Conservation (phyloP, 495 filamentous ascomycete species). For the Collariella sp. region DNA sequence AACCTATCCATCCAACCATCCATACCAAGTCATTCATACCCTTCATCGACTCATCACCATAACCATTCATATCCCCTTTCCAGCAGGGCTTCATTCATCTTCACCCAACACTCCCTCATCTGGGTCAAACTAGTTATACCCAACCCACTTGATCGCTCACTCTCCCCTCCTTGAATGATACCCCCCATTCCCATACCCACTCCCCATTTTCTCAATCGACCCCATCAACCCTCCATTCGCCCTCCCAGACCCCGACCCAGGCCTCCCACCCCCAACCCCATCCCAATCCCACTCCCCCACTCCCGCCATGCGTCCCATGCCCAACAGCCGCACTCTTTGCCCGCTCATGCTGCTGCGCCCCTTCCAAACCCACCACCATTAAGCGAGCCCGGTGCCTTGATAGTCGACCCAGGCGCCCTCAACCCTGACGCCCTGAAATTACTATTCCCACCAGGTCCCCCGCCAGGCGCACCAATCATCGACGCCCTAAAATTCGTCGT, state of each 20-base stretch:
- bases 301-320: no score
- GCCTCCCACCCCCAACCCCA: conserved; percentile 33
- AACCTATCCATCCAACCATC: not conserved
- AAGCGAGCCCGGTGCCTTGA: no score
- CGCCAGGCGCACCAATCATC: not conserved
- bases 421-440: conserved; percentile 34
- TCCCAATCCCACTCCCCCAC: not conserved
- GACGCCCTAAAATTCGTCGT: conserved; percentile 11
- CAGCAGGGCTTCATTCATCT: not conserved
- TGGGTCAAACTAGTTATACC: not conserved
- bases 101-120: no score
- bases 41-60: not conserved
- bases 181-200: conserved; percentile 26
- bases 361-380: no score
- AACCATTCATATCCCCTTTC: not conserved
- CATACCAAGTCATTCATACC: no score
- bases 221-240: conserved; percentile 50
- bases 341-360: no score
- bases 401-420: conserved; percentile 31
- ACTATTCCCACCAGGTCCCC: no score
- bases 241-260: conserved; percentile 35
- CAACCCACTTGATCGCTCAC: no score
- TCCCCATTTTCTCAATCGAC: conserved; percentile 63
- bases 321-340: conserved; percentile 32
- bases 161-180: conserved; percentile 6